Base-by-base conservation (phyloP, 2,329 filamentous ascomycete genomes). In the Trichoderma koningiopsis region DNA sequence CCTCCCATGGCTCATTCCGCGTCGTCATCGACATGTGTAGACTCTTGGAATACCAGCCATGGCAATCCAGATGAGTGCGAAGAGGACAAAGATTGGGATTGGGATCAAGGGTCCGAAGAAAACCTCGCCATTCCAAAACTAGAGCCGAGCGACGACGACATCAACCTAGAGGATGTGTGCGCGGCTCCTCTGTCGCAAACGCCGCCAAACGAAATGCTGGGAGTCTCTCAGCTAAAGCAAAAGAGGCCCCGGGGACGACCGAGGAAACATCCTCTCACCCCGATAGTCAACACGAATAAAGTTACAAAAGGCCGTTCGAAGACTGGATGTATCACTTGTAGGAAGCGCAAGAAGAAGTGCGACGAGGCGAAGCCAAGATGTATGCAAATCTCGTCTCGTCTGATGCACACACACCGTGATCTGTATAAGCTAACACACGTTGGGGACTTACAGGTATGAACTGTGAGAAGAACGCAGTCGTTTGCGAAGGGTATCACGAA, bases 401-500 rank as follows among this genome's bases (percentile, higher is more conserved):
- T 52, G 27, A 13, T 16, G 19, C 22, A 52, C 47, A 27, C 29
- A 43, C 40, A 6, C 53, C 16, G 29, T 40, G 13, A 16, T 24
- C 31, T 19, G 19, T 16, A 43, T 24, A 33, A 43, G 37, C 65
- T 62, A 74, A 60, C 49, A 71, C 74, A 33, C 78, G 31, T 24
- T n/a, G 72, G 68, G 37, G 69, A 49, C 24, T 13, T 11, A 52
- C 31, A 93, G 91, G 92, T 74, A 85, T 93, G 79, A 96, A 96
- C 75, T 97, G 94, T 76, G 91, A 96, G 81, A 97, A 97, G 84
- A 97, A 97, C 78, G 93, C 93, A 10, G 92, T 97, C 14, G 88
- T 94, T 14, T 97, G 94, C 77, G 93, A 97, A 80, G 94, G 94
- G 14, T 97, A 97, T 76, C 92, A 92, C 62, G 91, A 93, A 71